Conservation (phyloP, 768 basidiomycete genomes). For the Mycena vulgaris region DNA sequence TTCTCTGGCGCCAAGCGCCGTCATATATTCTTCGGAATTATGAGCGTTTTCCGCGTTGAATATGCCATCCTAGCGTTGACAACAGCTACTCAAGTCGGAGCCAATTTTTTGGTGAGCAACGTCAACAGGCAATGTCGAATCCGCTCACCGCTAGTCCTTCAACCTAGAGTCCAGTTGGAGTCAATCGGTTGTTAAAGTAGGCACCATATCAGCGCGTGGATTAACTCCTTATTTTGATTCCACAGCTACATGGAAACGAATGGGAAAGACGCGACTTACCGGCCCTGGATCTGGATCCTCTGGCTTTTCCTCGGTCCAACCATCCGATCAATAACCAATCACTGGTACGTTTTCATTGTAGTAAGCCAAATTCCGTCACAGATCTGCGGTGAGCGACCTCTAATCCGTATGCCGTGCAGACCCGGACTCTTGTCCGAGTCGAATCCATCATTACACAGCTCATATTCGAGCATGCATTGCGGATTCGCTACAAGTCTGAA, state of each 20-base stretch:
- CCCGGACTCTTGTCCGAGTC: constrained; percentile 51
- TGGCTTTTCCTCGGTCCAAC: constrained; percentile 57
- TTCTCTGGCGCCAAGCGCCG: constrained; percentile 47
- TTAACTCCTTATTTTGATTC: not conserved
- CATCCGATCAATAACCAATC: constrained; percentile 53
- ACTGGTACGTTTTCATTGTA: constrained; percentile 59
- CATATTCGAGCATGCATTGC: constrained; percentile 69
- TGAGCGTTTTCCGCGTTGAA: constrained; percentile 40
- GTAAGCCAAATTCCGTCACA: constrained; percentile 49
- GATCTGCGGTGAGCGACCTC: not conserved
- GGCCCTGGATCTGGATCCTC: constrained; percentile 69
- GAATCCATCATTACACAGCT: constrained; percentile 65
- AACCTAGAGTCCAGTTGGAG: constrained; percentile 34
- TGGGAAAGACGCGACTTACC: constrained; percentile 56
- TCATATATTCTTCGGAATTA: constrained; percentile 53
- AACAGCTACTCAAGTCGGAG: constrained; percentile 15
- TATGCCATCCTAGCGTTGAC: constrained; percentile 29
- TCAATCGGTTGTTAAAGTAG: constrained; percentile 37
- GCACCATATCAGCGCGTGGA: not conserved
- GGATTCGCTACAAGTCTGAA: constrained; percentile 66
- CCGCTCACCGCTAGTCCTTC: not conserved
- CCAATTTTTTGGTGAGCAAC: constrained; percentile 15
- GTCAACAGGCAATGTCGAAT: not conserved
- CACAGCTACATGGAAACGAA: constrained; percentile 61
- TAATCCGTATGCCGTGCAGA: constrained; percentile 43